Conservation (phyloP, 768 basidiomycete species). For the Mrakia gelida region DNA sequence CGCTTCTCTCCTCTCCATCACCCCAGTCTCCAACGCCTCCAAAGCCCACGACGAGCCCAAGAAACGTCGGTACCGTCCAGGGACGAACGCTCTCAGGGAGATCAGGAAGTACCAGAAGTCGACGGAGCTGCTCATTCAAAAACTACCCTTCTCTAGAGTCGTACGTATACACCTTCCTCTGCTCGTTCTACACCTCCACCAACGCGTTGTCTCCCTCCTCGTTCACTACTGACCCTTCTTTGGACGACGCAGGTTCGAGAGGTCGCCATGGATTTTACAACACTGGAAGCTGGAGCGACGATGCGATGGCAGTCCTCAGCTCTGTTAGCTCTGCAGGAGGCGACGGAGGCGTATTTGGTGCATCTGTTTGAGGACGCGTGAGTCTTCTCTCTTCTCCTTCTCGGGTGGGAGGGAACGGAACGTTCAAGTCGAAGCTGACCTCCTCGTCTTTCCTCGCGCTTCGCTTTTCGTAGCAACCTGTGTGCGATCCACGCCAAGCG, state of each 20-base stretch:
- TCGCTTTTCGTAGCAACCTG: slow-evolving; percentile 52
- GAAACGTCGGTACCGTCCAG: slow-evolving; percentile 76
- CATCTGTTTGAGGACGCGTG: slow-evolving; percentile 98
- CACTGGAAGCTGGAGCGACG: slow-evolving; percentile 51
- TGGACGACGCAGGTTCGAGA: slow-evolving; percentile 98
- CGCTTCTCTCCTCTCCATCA: background rate
- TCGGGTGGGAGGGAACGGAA: background rate
- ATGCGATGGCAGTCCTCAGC: slow-evolving; percentile 95
- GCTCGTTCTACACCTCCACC: background rate
- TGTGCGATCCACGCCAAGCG: slow-evolving; percentile 98
- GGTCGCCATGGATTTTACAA: slow-evolving; percentile 83
- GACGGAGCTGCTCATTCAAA: slow-evolving; percentile 80
- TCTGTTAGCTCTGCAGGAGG: slow-evolving; percentile 89
- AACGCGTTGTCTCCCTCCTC: too few species aligned
- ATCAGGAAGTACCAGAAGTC: slow-evolving; percentile 92
- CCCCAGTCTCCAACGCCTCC: background rate
- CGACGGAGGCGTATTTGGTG: slow-evolving; percentile 88
- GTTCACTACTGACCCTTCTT: too few species aligned
- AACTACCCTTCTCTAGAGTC: slow-evolving; percentile 85
- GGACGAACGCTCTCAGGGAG: slow-evolving; percentile 83
- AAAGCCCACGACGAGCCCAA: slow-evolving; percentile 30
- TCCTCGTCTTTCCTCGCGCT: slow-evolving; percentile 5
- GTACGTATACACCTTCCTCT: slow-evolving; percentile 51
- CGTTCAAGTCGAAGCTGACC: background rate
- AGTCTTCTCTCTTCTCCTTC: slow-evolving; percentile 47